Conservation (phyloP, 2,329 filamentous ascomycete species). For the Penicillium sumatraense region DNA sequence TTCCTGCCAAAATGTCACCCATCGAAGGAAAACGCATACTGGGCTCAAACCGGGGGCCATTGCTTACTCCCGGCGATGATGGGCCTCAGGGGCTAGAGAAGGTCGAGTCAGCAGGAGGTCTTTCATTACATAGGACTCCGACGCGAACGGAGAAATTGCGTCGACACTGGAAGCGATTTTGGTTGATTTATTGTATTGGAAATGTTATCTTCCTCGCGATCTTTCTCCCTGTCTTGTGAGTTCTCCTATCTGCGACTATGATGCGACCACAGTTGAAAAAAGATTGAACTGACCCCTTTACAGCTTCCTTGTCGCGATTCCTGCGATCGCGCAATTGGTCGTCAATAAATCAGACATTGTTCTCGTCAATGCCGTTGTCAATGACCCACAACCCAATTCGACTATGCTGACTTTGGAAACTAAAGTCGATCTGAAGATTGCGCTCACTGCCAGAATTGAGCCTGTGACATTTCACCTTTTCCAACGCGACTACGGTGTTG, state of each 20-base stretch:
- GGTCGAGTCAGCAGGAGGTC: constrained; percentile 13
- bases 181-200: constrained; percentile 51
- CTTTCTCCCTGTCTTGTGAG: constrained; percentile 53
- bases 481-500: constrained; percentile 15
- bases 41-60: constrained; percentile 17
- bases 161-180: constrained; percentile 49
- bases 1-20: constrained; percentile 7
- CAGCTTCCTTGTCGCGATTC: constrained; percentile 54
- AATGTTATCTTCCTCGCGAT: constrained; percentile 50
- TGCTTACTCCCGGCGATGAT: constrained; percentile 12
- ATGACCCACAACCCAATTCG: constrained; percentile 24
- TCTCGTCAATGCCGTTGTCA: constrained; percentile 31
- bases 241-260: constrained; percentile 7
- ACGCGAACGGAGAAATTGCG: constrained; percentile 41
- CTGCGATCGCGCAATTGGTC: constrained; percentile 52
- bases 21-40: constrained; percentile 16
- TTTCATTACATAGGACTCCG: constrained; percentile 12
- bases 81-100: constrained; percentile 15
- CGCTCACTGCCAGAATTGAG: constrained; percentile 24
- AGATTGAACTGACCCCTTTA: neutral
- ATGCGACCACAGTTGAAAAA: no score
- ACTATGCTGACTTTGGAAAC: constrained; percentile 25
- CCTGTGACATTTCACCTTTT: constrained; percentile 21
- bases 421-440: constrained; percentile 24
- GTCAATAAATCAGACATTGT: constrained; percentile 49